Conservation (phyloP, 331 rosid species). For the Dryas integrifolia region DNA sequence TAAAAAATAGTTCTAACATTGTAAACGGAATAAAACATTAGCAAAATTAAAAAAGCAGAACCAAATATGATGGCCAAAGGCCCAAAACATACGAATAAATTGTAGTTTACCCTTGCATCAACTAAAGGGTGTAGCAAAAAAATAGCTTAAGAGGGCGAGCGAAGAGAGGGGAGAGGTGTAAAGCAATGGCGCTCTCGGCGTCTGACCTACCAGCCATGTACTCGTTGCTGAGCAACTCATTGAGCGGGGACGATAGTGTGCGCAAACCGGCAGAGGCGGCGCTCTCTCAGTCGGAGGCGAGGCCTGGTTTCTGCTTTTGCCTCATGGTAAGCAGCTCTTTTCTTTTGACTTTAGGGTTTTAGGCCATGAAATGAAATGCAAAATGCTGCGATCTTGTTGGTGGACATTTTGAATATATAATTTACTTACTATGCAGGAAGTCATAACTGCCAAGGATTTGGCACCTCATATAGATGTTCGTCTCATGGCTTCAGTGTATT, state of each 20-base stretch:
- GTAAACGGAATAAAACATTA: too few species aligned
- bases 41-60: too few species aligned
- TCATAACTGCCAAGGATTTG: slow-evolving; percentile 78
- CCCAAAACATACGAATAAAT: too few species aligned
- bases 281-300: slow-evolving; percentile 72
- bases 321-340: slow-evolving; percentile 46
- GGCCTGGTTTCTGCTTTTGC: slow-evolving; percentile 91
- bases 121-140: background rate
- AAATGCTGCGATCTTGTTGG: slow-evolving; percentile 2
- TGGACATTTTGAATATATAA: background rate
- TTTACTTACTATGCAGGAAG: slow-evolving; percentile 52
- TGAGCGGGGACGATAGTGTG: slow-evolving; percentile 68
- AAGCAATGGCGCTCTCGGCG: slow-evolving; percentile 66
- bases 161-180: background rate
- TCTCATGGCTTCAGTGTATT: slow-evolving; percentile 79
- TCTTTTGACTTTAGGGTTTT: slow-evolving; percentile 6
- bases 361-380: background rate
- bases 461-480: slow-evolving; percentile 71
- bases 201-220: slow-evolving; percentile 85
- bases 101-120: too few species aligned
- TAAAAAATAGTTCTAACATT: too few species aligned
- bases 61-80: too few species aligned
- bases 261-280: slow-evolving; percentile 76
- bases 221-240: slow-evolving; percentile 66
- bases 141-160: background rate